Conservation (phyloP, 768 basidiomycete genomes). For the Butyriboletus loyo region DNA sequence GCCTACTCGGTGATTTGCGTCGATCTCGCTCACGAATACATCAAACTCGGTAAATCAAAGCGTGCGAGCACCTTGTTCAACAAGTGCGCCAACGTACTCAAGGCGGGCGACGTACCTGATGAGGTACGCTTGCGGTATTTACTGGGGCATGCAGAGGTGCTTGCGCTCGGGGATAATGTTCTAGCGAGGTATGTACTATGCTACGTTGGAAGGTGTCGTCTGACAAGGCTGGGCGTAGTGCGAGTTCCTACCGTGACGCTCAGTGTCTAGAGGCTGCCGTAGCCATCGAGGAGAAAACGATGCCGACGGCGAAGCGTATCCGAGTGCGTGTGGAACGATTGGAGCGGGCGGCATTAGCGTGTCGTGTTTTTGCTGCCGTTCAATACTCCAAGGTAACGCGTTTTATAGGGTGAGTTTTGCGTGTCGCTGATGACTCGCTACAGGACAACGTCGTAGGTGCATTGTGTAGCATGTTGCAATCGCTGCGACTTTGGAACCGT, state of each 20-base stretch:
- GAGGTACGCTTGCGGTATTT: constrained; percentile 54
- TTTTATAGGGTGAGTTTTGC: not conserved
- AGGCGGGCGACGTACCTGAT: constrained; percentile 44
- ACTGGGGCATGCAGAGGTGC: constrained; percentile 63
- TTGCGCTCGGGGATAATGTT: constrained; percentile 59
- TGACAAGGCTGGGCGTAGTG: constrained; percentile 31
- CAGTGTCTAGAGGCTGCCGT: constrained; percentile 42
- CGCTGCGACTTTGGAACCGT: constrained; percentile 77
- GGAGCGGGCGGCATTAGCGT: constrained; percentile 71
- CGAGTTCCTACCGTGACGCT: constrained; percentile 60
- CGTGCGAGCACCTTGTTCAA: constrained; percentile 65
- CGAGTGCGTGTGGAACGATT: constrained; percentile 54
- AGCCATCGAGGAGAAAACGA: constrained; percentile 42
- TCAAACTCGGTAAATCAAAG: constrained; percentile 68
- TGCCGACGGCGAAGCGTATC: constrained; percentile 56
- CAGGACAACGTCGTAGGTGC: constrained; percentile 63
- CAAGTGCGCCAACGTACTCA: constrained; percentile 48
- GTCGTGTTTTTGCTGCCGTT: constrained; percentile 64
- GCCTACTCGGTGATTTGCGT: constrained; percentile 63
- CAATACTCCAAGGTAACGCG: constrained; percentile 58
- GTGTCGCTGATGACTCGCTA: not conserved
- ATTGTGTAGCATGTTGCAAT: constrained; percentile 59
- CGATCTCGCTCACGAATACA: constrained; percentile 77
- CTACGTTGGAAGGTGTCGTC: not conserved
- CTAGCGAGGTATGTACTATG: constrained; percentile 48